These are phyloP conservation scores for Colletotrichum falcatum DNA, from an alignment of 2,329 filamentous ascomycete genomes.

Conservation along the genomic window DNA sequence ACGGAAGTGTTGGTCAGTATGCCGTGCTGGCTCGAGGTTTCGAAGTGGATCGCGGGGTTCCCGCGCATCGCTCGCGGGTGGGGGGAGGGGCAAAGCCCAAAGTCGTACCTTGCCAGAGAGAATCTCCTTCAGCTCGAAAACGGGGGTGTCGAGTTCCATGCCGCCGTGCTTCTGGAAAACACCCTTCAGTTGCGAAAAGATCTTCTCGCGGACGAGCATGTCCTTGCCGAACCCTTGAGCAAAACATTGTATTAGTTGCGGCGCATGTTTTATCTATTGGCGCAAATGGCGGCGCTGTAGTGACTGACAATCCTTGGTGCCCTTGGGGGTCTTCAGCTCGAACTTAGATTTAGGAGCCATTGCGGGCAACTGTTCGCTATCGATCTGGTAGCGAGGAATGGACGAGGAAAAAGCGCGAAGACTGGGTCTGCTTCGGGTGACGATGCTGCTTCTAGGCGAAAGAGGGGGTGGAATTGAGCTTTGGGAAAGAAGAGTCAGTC, in stretches of 20 bases:
- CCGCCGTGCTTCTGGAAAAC: constrained; percentile 89
- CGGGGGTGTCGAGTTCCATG: constrained; percentile 82
- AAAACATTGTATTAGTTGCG: constrained; percentile 30
- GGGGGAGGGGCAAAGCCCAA: constrained; percentile 24
- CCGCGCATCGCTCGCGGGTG: constrained; percentile 2
- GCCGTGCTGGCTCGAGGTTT: background rate
- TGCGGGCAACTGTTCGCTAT: constrained; percentile 32
- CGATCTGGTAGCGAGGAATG: background rate
- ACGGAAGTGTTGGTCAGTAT: constrained; percentile 8
- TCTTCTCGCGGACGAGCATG: constrained; percentile 83
- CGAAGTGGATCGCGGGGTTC: constrained; percentile 35
- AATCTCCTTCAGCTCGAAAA: constrained; percentile 90
- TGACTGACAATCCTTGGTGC: constrained; percentile 81
- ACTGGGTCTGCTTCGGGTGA: constrained; percentile 19
- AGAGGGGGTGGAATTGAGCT: constrained; percentile 38
- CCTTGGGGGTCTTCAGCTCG: constrained; percentile 89
- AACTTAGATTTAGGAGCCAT: constrained; percentile 64
- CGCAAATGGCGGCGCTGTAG: constrained; percentile 37
- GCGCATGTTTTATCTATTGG: constrained; percentile 18
- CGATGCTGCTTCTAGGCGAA: constrained; percentile 14
- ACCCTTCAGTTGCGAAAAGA: constrained; percentile 79
- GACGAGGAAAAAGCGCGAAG: constrained; percentile 34
- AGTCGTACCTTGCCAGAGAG: constrained; percentile 75
- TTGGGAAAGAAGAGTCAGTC: constrained; percentile 41
- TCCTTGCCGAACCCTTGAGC: constrained; percentile 75